These are phyloP conservation scores for Coemansia interrupta DNA, from an alignment of 192 early-diverging fungal genomes.

Conservation along the genomic window DNA sequence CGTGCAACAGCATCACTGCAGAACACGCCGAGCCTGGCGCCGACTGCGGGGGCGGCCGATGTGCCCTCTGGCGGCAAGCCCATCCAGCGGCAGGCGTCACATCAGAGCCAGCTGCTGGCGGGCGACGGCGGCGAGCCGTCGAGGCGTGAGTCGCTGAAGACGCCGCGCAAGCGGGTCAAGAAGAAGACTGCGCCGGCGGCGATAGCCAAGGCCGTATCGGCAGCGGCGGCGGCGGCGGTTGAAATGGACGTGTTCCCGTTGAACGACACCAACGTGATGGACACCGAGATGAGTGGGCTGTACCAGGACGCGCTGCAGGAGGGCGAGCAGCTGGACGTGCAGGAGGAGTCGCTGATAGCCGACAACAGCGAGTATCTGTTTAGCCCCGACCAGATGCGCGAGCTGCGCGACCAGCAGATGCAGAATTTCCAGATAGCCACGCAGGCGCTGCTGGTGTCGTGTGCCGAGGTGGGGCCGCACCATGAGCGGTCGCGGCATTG, in stretches of 20 bases:
- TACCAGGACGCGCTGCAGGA: conserved; percentile 54
- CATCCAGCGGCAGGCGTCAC: conserved; percentile 3
- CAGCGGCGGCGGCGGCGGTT: conserved; percentile 12
- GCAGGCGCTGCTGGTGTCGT: conserved; percentile 50
- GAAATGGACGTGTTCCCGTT: conserved; percentile 15
- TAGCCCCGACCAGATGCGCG: conserved; percentile 43
- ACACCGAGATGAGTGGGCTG: conserved; percentile 45
- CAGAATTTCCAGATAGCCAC: conserved; percentile 55
- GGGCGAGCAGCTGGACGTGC: conserved; percentile 47
- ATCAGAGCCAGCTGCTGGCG: conserved; percentile 8
- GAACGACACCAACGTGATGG: conserved; percentile 25
- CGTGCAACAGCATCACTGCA: neutral
- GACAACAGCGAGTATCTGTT: conserved; percentile 47
- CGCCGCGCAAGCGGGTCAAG: conserved; percentile 29
- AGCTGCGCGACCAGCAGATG: conserved; percentile 51
- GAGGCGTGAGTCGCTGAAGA: conserved; percentile 15
- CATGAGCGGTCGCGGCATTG: conserved; percentile 37
- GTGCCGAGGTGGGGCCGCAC: conserved; percentile 35
- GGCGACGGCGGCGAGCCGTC: conserved; percentile 10
- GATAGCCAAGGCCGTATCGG: conserved; percentile 13
- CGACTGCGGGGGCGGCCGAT: neutral
- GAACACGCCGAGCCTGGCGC: neutral
- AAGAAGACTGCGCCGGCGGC: conserved; percentile 20
- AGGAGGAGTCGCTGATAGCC: conserved; percentile 36
- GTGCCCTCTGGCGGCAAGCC: neutral